phyloP scores from a whole-genome alignment of 768 basidiomycete species.

The Chlorophyllum brunneum region DNA sequence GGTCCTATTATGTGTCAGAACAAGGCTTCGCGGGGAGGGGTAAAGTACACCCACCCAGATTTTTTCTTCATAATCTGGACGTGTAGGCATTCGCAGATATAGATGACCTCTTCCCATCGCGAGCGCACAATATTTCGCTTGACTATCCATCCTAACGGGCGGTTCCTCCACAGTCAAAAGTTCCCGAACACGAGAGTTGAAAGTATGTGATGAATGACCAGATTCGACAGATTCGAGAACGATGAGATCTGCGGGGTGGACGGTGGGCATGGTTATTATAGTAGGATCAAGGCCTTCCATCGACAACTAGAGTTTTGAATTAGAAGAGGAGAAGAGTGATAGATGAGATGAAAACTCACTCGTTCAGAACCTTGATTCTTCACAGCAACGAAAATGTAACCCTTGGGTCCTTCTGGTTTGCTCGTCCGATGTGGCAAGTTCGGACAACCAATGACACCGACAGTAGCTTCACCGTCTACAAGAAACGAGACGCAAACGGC shows the following conservation, averaged over 20 bases:
- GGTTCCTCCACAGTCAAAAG: slow-evolving; percentile 60
- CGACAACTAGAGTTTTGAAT: slow-evolving; percentile 36
- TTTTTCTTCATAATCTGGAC: slow-evolving; percentile 82
- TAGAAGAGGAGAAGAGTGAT: not conserved
- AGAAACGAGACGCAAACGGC: slow-evolving; percentile 89
- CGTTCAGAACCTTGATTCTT: slow-evolving; percentile 69
- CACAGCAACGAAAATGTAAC: slow-evolving; percentile 85
- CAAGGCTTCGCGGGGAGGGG: not conserved
- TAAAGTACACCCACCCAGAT: slow-evolving; percentile 72
- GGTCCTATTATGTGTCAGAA: slow-evolving; percentile 53
- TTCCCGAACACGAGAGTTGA: slow-evolving; percentile 70
- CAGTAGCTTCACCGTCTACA: slow-evolving; percentile 69
- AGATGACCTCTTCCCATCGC: slow-evolving; percentile 82
- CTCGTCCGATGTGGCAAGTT: slow-evolving; percentile 67
- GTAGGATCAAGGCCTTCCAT: slow-evolving; percentile 45
- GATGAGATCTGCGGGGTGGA: slow-evolving; percentile 41
- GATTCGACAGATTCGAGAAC: slow-evolving; percentile 93
- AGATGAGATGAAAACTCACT: not conserved
- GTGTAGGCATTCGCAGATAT: slow-evolving; percentile 78
- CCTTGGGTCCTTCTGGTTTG: slow-evolving; percentile 56
- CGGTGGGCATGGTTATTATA: slow-evolving; percentile 38
- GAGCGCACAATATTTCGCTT: slow-evolving; percentile 91
- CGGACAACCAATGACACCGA: slow-evolving; percentile 90
- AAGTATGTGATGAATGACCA: slow-evolving; percentile 85
- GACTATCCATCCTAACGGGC: slow-evolving; percentile 88